Conservation (phyloP, 352 stramenopile species). For the Phytopythium helicoides region DNA sequence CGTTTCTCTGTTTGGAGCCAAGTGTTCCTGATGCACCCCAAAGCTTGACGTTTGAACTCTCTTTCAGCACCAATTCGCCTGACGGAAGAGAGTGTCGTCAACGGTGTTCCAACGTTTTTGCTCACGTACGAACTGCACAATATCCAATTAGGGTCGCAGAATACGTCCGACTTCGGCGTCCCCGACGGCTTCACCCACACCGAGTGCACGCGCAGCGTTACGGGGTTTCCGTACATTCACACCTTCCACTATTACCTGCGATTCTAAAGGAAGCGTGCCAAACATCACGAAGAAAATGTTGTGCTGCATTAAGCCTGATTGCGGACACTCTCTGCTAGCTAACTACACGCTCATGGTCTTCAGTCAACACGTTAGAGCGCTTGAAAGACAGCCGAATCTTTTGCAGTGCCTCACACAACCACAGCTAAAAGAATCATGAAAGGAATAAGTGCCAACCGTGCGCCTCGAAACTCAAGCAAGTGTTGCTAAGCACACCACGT, state of each 20-base stretch:
- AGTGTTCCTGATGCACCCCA: not conserved
- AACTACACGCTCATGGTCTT: no score
- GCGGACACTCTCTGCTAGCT: no score
- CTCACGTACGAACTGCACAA: slow-evolving; percentile 65
- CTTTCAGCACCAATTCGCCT: slow-evolving; percentile 59
- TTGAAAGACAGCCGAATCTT: no score
- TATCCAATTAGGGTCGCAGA: slow-evolving; percentile 48
- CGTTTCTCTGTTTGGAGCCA: not conserved
- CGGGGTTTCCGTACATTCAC: slow-evolving; percentile 78
- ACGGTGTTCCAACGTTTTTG: slow-evolving; percentile 42
- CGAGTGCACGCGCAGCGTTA: slow-evolving; percentile 57
- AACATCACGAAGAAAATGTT: slow-evolving; percentile 5
- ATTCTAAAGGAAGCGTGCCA: slow-evolving; percentile 29
- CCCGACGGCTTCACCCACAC: slow-evolving; percentile 52
- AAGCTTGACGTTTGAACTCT: not conserved
- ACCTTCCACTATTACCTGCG: slow-evolving; percentile 72
- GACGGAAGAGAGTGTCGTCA: slow-evolving; percentile 56
- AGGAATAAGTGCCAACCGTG: no score
- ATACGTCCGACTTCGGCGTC: slow-evolving; percentile 43
- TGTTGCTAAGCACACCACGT: no score
- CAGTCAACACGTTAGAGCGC: no score
- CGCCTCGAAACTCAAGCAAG: no score
- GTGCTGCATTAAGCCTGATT: no score
- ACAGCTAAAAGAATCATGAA: no score
- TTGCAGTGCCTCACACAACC: no score